phyloP scores from a whole-genome alignment of 495 filamentous ascomycete genomes.

The Pyronema omphalodes region DNA sequence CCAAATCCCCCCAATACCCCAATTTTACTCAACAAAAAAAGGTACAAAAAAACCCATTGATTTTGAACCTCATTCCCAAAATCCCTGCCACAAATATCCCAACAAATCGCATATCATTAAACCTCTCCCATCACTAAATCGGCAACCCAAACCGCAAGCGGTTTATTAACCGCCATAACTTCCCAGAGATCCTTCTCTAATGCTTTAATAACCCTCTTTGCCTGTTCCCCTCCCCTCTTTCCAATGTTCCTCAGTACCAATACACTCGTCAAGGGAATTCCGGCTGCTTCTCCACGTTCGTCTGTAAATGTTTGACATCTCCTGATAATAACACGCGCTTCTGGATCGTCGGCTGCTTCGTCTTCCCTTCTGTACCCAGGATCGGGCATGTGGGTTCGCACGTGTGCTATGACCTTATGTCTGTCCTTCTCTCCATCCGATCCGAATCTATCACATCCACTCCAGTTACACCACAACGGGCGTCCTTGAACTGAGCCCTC shows the following conservation, averaged over 20 bases:
- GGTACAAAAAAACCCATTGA: no score
- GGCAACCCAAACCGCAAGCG: constrained; percentile 29
- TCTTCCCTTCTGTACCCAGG: constrained; percentile 7
- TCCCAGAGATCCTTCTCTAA: constrained; percentile 31
- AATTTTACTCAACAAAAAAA: no score
- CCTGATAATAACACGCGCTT: constrained; percentile 29
- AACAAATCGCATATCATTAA: constrained; percentile 16
- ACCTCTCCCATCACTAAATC: constrained; percentile 27
- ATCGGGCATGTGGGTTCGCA: constrained; percentile 23
- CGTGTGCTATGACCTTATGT: constrained; percentile 20
- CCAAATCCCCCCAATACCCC: no score
- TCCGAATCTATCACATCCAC: constrained; percentile 17
- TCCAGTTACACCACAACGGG: constrained; percentile 19
- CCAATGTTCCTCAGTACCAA: constrained; percentile 82
- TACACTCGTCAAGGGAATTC: constrained; percentile 66
- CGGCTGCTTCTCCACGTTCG: constrained; percentile 59
- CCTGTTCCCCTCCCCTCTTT: constrained; percentile 45
- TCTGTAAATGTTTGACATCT: constrained; percentile 55
- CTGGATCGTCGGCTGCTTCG: constrained; percentile 25
- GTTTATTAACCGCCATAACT: constrained; percentile 31
- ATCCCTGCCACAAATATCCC: no score
- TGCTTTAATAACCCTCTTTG: constrained; percentile 34
- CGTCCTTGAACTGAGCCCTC: constrained; percentile 2
- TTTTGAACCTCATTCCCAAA: no score
- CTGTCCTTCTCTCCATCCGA: constrained; percentile 16